Conservation (phyloP, 2,329 filamentous ascomycete species). For the Gnomoniopsis smithogilvyi region DNA sequence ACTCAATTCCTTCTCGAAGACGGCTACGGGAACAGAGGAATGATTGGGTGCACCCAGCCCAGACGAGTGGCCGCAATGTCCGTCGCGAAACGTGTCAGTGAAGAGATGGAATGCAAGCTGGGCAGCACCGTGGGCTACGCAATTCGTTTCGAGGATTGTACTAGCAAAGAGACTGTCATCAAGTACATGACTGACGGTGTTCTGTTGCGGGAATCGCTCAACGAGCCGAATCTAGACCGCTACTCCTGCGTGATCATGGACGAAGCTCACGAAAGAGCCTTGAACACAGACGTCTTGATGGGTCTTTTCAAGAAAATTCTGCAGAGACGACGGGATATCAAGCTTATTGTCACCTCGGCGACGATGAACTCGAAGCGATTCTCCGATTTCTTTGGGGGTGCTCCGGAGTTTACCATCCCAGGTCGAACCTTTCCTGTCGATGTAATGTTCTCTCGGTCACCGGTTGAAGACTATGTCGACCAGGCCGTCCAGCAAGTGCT, state of each 20-base stretch:
- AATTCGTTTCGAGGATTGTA: conserved; percentile 98
- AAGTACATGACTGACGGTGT: conserved; percentile 99
- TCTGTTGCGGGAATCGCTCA: conserved; percentile 85
- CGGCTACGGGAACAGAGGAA: conserved; percentile 80
- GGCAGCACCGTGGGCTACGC: conserved; percentile 91
- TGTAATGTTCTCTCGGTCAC: conserved; percentile 90
- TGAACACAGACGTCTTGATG: conserved; percentile 98
- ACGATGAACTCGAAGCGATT: conserved; percentile 99
- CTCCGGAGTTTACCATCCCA: conserved; percentile 94
- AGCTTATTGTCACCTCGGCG: conserved; percentile 95
- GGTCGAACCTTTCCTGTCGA: conserved; percentile 96
- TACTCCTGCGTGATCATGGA: conserved; percentile 99
- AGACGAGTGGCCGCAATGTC: conserved; percentile 98
- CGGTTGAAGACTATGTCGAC: conserved; percentile 97
- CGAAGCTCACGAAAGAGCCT: conserved; percentile 91
- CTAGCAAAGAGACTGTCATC: conserved; percentile 89
- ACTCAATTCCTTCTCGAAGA: conserved; percentile 97
- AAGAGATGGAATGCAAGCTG: conserved; percentile 95
- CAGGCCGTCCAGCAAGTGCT: conserved; percentile 94
- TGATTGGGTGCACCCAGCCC: conserved; percentile 96
- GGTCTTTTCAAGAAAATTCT: conserved; percentile 97
- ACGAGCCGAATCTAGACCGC: conserved; percentile 87
- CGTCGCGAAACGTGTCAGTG: conserved; percentile 94
- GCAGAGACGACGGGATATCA: conserved; percentile 82
- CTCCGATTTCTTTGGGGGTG: conserved; percentile 91